Evolutionary conservation across 768 basidiomycete species (phyloP), one percentile per base, ranked within the genome.

Genomic region (Suillus bovinus): DNA sequence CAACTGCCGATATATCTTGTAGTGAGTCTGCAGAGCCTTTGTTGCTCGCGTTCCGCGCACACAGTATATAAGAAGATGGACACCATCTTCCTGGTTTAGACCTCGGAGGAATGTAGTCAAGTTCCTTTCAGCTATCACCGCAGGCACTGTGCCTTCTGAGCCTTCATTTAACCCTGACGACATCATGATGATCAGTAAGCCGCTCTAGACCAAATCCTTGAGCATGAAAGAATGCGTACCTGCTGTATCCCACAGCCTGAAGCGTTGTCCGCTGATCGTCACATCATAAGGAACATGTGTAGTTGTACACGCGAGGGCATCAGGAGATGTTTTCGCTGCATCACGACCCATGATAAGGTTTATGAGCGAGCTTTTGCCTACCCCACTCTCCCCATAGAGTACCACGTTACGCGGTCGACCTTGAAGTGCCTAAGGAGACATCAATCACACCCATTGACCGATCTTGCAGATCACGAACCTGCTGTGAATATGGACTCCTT

Each of bases 341-440:
- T 69, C 58, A 7, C 60, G 7, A 24, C 66, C 68, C 10, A 63
- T 61, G 29, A 82, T 63, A 69, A 80, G 66, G 63, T 82, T 82
- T 62, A 82, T 61, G 38, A 82, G 68, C 0, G 78, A 79, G 62
- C 79, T 81, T 66, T 82, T 82, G 9, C 77, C 72, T 7, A 71
- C 72, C 9, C 72, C 74, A 14, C 57, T 64, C 54, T 71, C 72
- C 5, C 72, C 77, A 9, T 81, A 74, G 29, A 70, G 70, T 20
- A 73, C 78, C 17, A 65, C 74, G 14, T 80, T 77, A 54, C 66
- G 61, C 34, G 52, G 46, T 29, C 58, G 63, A 16, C 64, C 59
- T 24, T 55, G 27, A 50, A 38, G 11, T 7, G 7, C 34, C 36
- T 27, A n/a, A 41, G 10, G 24, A 38, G 9, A 39, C 17, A 54